Evolutionary conservation across 345 rosid genomes (phyloP), one percentile per base, ranked within the genome.

Genomic region (Eucalyptus curtisii): DNA sequence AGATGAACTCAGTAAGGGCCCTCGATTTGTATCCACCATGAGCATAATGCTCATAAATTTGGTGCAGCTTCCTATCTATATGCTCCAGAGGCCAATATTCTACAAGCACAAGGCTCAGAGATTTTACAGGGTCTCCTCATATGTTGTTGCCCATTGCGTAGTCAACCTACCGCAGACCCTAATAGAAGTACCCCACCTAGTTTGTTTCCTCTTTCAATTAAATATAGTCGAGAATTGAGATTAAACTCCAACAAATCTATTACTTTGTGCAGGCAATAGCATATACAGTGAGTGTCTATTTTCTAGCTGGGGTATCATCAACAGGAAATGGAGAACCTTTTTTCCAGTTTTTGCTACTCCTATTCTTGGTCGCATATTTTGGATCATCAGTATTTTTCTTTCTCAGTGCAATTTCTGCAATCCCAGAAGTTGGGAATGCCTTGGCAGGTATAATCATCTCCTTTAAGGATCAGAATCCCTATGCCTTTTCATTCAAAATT

Each of bases 151-250:
- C 45, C 92, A 90, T 30, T 89, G 91, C 88, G 40, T 87, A 55
- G 93, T 92, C 91, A 90, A 90, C 88, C 86, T 92, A 66, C 93
- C 93, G 42, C 92, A 89, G 89, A 91, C 93, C 64, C 87, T 92
- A 48, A 48, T 86, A 59, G 92, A 92, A 87, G 92, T 89, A 90
- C 50, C 57, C 87, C 87, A 24, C 37, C 13, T 49, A 33, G 10
- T 52, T 79, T 53, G 84, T 87, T 86, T 86, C 31, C 27, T 47
- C 7, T 33, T 19, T 31, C 48, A 68, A 20, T 10, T 42, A 33
- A 11, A 76, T 40, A 76, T 76, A 20, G 45, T 71, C 42, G 4
- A 20, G 14, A 33, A 76, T 20, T 16, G 15, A 40, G 15, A 40
- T 76, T 3, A 76, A 76, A 37, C 30, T 76, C 49, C 45, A 86